These are phyloP conservation scores for Psidium friedrichsthalianum DNA, from an alignment of 345 rosid genomes.

Conservation along the genomic window DNA sequence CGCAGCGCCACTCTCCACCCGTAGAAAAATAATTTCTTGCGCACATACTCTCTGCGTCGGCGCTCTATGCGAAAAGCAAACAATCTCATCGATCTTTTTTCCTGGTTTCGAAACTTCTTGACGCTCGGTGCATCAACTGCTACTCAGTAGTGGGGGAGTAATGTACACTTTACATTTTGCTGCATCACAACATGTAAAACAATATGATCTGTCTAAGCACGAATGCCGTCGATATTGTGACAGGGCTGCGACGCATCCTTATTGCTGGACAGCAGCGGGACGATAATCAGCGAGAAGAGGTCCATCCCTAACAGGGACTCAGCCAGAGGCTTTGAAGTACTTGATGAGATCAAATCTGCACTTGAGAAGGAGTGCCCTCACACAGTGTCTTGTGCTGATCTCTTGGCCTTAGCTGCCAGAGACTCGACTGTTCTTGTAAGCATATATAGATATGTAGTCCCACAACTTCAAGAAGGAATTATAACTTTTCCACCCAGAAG, in stretches of 20 bases:
- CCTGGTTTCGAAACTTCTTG: neutral
- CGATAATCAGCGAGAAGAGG: slow-evolving; percentile 56
- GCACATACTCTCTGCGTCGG: neutral
- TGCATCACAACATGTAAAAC: neutral
- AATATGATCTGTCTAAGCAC: neutral
- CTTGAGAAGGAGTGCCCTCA: slow-evolving; percentile 67
- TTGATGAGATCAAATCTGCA: slow-evolving; percentile 70
- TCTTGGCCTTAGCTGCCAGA: slow-evolving; percentile 70
- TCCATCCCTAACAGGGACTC: slow-evolving; percentile 72
- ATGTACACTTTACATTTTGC: neutral
- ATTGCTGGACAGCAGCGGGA: slow-evolving; percentile 55
- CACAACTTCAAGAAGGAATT: neutral
- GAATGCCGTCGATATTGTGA: neutral
- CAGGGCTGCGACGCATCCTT: slow-evolving; percentile 94
- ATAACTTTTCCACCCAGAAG: neutral
- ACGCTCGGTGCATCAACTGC: neutral
- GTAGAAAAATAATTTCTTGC: neutral
- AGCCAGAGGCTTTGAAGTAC: slow-evolving; percentile 72
- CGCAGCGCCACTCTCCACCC: neutral
- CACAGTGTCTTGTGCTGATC: slow-evolving; percentile 84
- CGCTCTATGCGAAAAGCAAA: neutral
- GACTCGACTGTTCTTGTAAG: slow-evolving; percentile 85
- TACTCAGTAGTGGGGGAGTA: neutral
- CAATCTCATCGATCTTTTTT: neutral
- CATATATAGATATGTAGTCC: neutral